Conservation (phyloP, 176 grass and related monocot genomes). For the Oryza australiensis region DNA sequence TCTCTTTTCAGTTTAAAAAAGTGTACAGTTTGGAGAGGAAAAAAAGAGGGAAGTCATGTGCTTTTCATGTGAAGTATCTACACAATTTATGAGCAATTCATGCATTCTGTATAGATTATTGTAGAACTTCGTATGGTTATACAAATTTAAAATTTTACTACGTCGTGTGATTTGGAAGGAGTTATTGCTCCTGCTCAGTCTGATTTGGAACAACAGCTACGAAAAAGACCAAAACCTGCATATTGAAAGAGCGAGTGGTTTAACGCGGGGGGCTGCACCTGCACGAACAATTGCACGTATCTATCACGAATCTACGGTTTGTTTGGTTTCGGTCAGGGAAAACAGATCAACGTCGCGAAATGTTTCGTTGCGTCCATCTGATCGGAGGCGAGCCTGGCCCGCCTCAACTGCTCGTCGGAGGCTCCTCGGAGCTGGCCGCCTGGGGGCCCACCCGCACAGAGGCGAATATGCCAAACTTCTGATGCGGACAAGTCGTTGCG, state of each 20-base stretch:
- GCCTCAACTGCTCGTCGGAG: too few species aligned
- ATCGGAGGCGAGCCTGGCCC: too few species aligned
- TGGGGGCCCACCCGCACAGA: too few species aligned
- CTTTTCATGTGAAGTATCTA: too few species aligned
- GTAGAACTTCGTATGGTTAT: not conserved
- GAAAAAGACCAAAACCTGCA: not conserved
- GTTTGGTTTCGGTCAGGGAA: not conserved
- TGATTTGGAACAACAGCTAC: too few species aligned
- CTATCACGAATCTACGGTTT: slow-evolving; percentile 14
- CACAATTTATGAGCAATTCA: not conserved
- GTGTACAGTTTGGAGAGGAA: too few species aligned
- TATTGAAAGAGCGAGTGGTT: not conserved
- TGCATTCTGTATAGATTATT: not conserved
- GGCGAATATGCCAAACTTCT: too few species aligned
- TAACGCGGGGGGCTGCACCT: not conserved
- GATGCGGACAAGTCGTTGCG: too few species aligned
- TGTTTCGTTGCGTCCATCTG: too few species aligned
- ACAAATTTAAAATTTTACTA: not conserved
- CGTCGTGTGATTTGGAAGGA: not conserved
- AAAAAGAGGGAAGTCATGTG: too few species aligned
- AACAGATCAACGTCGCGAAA: not conserved
- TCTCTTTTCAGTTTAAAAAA: too few species aligned
- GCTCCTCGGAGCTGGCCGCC: too few species aligned
- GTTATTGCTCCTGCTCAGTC: not conserved
- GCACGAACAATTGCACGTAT: not conserved